Evolutionary conservation across 192 early-diverging fungal species (phyloP), one percentile per base, ranked within the genome.

Genomic region (Mortierella hygrophila): DNA sequence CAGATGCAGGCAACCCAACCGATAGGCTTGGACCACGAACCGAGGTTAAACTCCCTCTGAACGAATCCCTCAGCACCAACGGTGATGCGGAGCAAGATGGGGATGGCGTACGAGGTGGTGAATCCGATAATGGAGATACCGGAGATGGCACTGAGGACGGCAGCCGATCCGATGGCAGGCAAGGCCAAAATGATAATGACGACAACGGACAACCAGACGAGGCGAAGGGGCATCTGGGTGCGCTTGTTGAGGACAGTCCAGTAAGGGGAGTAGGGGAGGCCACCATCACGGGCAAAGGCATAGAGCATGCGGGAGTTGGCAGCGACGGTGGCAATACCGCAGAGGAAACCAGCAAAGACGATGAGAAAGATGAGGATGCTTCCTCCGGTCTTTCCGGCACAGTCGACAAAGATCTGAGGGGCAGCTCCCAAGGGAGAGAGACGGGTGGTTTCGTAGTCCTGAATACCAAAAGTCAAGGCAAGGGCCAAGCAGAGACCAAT

Each of bases 261-360:
- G 60, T 42, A 76, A 38, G 72, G 65, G 42, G 78, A 83, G 41
- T 77, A 85, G 35, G 88, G 88, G 21, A 88, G 78, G 55, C 83
- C 89, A 40, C 76, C 80, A 73, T 90, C 90, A 72, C 90, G 82
- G 38, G 90, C 88, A 55, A 91, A 78, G 26, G 90, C 88, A 46
- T 87, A 91, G n/a, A 89, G 82, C 71, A 88, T 81, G 21, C 90
- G 70, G 18, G 89, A 90, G 29, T 82, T 80, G 15, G 88, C 76
- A 3, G 88, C 90, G 1, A 89, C 54, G 16, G 88, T 85, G 7
- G 90, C 85, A 20, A 79, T 68, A 18, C 89, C 89, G 0, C 85
- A 85, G 77, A 88, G 88, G 42, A 84, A 90, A 40, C 84, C 82
- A 57, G 85, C 86, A 20, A 90, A 79, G 60, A 85, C 77, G 10